Percentiles rank a stretch among this genome's conserved stretches.
Evolutionary conservation across 1,284 basidiomycete genomes (phyloP).

Genomic region (Ustilago cynodontis): DNA sequence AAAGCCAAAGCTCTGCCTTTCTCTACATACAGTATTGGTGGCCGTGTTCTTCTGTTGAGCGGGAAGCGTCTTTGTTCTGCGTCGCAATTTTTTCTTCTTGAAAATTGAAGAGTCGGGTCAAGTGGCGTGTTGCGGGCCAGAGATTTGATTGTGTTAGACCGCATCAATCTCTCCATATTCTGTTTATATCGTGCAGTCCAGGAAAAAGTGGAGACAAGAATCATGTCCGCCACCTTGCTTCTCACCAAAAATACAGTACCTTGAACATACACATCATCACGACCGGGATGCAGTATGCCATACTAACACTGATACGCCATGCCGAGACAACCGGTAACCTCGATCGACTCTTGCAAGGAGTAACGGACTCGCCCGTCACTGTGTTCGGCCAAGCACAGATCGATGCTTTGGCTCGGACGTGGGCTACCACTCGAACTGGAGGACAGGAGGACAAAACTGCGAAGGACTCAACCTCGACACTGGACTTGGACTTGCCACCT

Average conservation of each 20-base stretch:
- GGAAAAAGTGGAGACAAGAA: not conserved
- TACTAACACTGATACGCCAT: constrained; percentile 63
- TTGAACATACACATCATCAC: too few species aligned
- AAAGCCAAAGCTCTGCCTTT: too few species aligned
- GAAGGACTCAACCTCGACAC: constrained; percentile 11
- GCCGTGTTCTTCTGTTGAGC: not conserved
- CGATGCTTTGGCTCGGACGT: constrained; percentile 40
- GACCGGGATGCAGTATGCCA: constrained; percentile 37
- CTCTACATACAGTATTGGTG: too few species aligned
- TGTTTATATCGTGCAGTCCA: too few species aligned
- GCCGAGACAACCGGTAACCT: constrained; percentile 64
- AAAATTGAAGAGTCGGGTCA: constrained; percentile 10
- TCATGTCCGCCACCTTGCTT: constrained; percentile 2
- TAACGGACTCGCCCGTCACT: constrained; percentile 62
- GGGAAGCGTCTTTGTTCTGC: not conserved
- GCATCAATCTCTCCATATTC: too few species aligned
- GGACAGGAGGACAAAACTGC: not conserved
- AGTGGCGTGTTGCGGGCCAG: not conserved
- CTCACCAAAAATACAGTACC: not conserved
- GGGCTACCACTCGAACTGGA: constrained; percentile 4
- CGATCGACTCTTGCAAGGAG: constrained; percentile 63
- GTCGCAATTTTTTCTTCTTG: not conserved
- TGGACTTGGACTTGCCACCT: constrained; percentile 36
- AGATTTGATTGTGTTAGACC: not conserved
- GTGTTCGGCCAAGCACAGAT: constrained; percentile 58